Evolutionary conservation across 1,284 basidiomycete genomes (phyloP), one percentile per base, ranked within the genome.

Genomic region (Sanghuangporus sanghuang): DNA sequence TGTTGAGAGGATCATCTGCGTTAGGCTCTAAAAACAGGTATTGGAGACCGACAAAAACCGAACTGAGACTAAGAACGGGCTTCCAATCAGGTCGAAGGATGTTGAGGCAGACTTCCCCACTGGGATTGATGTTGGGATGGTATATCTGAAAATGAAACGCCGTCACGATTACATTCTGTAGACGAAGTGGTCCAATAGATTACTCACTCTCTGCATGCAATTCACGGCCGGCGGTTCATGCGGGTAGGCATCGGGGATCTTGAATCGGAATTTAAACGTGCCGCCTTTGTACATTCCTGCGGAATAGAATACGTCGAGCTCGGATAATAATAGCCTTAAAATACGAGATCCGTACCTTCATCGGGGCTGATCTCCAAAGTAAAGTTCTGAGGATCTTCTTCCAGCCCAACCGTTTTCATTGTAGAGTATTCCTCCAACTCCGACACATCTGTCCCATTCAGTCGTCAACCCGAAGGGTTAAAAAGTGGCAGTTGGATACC

Each of bases 81-180:
- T 99, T 99, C 97, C 97, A 99, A 79, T 99, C 97, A 80, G 99
- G 97, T 74, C 97, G 87, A 65, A 99, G 83, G 71, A 99, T 98
- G 79, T 99, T 99, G 72, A 96, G 75, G 78, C 94, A 96, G 44
- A 98, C 95, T 69, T 98, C 98, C 57, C 96, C 96, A 73, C 98
- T 94, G 40, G 98, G 84, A 76, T 99, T 96, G 55, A 99, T 89
- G 72, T 99, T 99, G 1, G 97, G 97, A 75, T 99, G 97, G 76
- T 99, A 99, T 73, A 99, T 98, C 96, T 97, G 68, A 32, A n/a
- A 11, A 96, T 97, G 68, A 32, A n/a, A 11, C 42, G 36, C 42
- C 35, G 11, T 21, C 12, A 16, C 48, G 11, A 39, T 36, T 14
- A 27, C 18, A 48, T 49, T 7, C 27, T 36, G 53, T 36, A 9